Percentiles rank a stretch among this genome's conserved stretches.
Evolutionary conservation across 2,329 filamentous ascomycete genomes (phyloP).

Genomic region (Cladophialophora yegresii): DNA sequence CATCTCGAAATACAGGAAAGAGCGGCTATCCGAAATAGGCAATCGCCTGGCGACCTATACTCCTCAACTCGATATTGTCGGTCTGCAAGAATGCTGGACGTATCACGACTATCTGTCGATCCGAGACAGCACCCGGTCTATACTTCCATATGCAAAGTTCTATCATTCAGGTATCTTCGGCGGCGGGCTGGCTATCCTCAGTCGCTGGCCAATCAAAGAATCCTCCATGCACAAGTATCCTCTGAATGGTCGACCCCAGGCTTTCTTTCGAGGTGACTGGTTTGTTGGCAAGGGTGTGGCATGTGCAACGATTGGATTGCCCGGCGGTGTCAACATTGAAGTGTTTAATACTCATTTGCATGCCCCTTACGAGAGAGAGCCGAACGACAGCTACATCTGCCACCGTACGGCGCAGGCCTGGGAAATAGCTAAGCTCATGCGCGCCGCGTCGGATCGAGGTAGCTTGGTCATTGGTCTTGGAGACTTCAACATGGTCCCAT

Average conservation of each 20-base stretch:
- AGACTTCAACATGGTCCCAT: slow-evolving; percentile 95
- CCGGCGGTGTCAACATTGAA: slow-evolving; percentile 60
- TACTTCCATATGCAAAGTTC: slow-evolving; percentile 89
- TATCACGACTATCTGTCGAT: slow-evolving; percentile 80
- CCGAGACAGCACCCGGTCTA: slow-evolving; percentile 67
- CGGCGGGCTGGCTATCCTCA: slow-evolving; percentile 83
- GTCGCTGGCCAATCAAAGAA: slow-evolving; percentile 88
- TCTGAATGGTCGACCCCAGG: slow-evolving; percentile 89
- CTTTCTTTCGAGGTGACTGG: slow-evolving; percentile 91
- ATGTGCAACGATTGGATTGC: slow-evolving; percentile 65
- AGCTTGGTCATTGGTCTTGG: slow-evolving; percentile 83
- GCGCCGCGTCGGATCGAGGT: slow-evolving; percentile 74
- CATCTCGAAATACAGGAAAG: slow-evolving; percentile 73
- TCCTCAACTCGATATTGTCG: slow-evolving; percentile 78
- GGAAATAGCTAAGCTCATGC: slow-evolving; percentile 89
- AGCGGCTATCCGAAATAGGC: slow-evolving; percentile 81
- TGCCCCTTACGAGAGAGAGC: slow-evolving; percentile 79
- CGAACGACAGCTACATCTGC: slow-evolving; percentile 81
- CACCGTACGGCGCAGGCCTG: slow-evolving; percentile 92
- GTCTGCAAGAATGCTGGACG: slow-evolving; percentile 94
- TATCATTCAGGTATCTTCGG: slow-evolving; percentile 89
- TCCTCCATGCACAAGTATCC: slow-evolving; percentile 83
- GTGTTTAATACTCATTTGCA: slow-evolving; percentile 94
- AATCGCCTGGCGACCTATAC: slow-evolving; percentile 69
- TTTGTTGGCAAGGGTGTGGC: slow-evolving; percentile 94